Base-by-base conservation (phyloP, 1,284 basidiomycete genomes). In the Porodaedalea pini region DNA sequence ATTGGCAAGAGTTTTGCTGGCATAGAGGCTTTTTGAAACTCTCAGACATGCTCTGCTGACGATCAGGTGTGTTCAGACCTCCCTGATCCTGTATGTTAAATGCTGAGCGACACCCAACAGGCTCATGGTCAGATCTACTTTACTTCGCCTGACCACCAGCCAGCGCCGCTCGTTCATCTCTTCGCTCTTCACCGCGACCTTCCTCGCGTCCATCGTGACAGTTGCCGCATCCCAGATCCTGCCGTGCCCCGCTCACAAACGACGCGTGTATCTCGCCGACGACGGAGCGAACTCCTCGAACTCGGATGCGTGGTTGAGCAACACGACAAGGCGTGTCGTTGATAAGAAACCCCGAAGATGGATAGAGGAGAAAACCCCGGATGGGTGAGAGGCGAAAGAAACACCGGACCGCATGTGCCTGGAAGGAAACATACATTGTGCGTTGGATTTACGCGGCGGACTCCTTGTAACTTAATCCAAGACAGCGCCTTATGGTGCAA, bases 221-320 rank as follows among this genome's bases (percentile, higher is more conserved):
- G 90, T 92, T n/a, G 86, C 87, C 4, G 86, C 86, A 21, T 90
- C 88, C 19, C 82, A 80, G 66, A 74, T 90, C 43, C 73, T 92
- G 39, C 88, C 89, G 59, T 92, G 90, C 65, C 89, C 90, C 7
- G 87, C 81, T 10, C 78, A 80, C 54, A 72, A 75, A 43, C 72
- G 78, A 63, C 79, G 78, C 65, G 72, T 65, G 48, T 78, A 84
- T 23, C 83, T 79, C 62, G 76, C 83, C 31, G 83, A 85, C 64
- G 75, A 70, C 57, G 76, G 37, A 3, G 34, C 8, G 15, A 13
- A 17, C 21, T 11, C 17, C 4, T 51, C 55, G 39, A 25, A 76
- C 10, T 62, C 64, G 36, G 70, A 71, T 49, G 64, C 47, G 39
- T 63, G 54, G 53, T 51, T 19, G 34, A 56, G 56, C 50, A 49